Percentiles rank a stretch among this genome's conserved stretches.
These are phyloP conservation scores for Lotmaria passim DNA, from an alignment of 208 protist genomes.

Conservation along the genomic window DNA sequence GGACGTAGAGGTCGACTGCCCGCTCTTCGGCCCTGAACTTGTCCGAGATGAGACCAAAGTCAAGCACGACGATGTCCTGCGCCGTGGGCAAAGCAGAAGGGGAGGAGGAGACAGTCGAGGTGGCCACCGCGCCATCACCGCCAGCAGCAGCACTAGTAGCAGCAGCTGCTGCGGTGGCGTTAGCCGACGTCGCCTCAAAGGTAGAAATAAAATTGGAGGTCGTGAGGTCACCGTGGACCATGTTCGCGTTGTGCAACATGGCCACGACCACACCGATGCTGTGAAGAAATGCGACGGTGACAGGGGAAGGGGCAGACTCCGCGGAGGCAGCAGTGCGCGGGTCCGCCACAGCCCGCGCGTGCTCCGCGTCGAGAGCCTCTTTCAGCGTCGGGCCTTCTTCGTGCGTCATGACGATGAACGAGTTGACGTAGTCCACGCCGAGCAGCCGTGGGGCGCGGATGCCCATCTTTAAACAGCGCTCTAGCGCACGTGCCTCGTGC, in stretches of 20 bases:
- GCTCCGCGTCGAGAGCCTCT: conserved; percentile 54
- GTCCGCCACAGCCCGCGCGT: conserved; percentile 10
- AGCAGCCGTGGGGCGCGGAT: conserved; percentile 71
- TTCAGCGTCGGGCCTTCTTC: conserved; percentile 76
- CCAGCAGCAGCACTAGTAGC: not conserved
- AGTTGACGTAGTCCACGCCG: conserved; percentile 53
- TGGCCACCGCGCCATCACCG: not conserved
- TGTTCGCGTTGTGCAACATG: conserved; percentile 88
- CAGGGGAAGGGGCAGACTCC: conserved; percentile 20
- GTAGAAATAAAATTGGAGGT: conserved; percentile 96
- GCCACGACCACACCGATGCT: conserved; percentile 91
- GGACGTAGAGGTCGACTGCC: conserved; percentile 98
- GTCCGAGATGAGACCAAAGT: conserved; percentile 96
- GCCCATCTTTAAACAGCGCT: conserved; percentile 62
- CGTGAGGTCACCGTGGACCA: conserved; percentile 98
- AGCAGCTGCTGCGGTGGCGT: conserved; percentile 4
- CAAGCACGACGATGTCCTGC: conserved; percentile 90
- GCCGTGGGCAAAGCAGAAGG: conserved; percentile 10
- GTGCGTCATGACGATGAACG: conserved; percentile 82
- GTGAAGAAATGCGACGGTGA: conserved; percentile 44
- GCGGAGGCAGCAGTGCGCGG: not conserved
- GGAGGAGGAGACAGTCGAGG: not conserved
- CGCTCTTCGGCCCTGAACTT: conserved; percentile 94
- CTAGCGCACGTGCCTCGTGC: conserved; percentile 75
- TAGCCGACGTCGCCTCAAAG: not conserved